Evolutionary conservation across 2,329 filamentous ascomycete species (phyloP).

Genomic region (Epicoccum nigrum): DNA sequence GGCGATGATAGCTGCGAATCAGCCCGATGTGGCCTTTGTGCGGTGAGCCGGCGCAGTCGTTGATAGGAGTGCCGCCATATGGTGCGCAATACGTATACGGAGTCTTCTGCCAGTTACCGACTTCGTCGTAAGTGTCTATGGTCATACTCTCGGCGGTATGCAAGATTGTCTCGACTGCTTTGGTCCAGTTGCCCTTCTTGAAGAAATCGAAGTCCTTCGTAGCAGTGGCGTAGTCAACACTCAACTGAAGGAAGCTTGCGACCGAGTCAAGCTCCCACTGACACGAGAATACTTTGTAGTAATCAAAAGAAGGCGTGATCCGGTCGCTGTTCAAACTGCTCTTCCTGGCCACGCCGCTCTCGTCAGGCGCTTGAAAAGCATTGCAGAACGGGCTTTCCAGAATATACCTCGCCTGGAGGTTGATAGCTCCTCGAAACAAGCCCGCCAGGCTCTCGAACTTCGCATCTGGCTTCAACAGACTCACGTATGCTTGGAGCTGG

Average conservation of each 20-base stretch:
- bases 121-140: slow-evolving; percentile 53
- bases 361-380: slow-evolving; percentile 58
- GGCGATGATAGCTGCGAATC: slow-evolving; percentile 56
- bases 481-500: slow-evolving; percentile 72
- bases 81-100: slow-evolving; percentile 55
- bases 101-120: slow-evolving; percentile 52
- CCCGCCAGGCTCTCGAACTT: slow-evolving; percentile 61
- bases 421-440: slow-evolving; percentile 73
- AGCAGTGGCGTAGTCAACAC: slow-evolving; percentile 53
- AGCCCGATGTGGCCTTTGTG: slow-evolving; percentile 56
- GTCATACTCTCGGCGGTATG: slow-evolving; percentile 54
- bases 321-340: slow-evolving; percentile 48
- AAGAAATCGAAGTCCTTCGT: slow-evolving; percentile 57
- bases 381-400: slow-evolving; percentile 62
- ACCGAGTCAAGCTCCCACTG: slow-evolving; percentile 61
- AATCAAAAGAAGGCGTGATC: slow-evolving; percentile 53
- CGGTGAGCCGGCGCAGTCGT: slow-evolving; percentile 59
- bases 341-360: slow-evolving; percentile 51
- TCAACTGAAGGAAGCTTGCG: slow-evolving; percentile 57
- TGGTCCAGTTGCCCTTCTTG: slow-evolving; percentile 52
- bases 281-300: slow-evolving; percentile 56
- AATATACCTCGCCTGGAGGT: slow-evolving; percentile 72
- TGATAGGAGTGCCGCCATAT: slow-evolving; percentile 55
- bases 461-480: slow-evolving; percentile 59
- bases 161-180: slow-evolving; percentile 52